Evolutionary conservation across 2,329 filamentous ascomycete genomes (phyloP), one percentile per base, ranked within the genome.

Genomic region (Bertia moriformis): DNA sequence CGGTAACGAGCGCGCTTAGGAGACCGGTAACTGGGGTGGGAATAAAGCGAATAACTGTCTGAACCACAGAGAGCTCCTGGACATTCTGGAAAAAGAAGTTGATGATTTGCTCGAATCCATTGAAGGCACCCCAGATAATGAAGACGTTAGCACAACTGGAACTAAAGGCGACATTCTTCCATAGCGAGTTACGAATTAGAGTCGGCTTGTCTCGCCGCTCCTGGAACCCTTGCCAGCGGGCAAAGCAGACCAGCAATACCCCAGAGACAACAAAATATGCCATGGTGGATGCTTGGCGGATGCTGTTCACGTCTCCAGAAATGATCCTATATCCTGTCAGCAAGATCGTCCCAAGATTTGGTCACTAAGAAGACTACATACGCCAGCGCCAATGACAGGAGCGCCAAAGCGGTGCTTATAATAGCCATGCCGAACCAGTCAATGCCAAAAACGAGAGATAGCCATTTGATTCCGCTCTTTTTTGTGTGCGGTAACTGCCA

Each of bases 1-100:
- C 67, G 15, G 64, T 65, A 4, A 58, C 49, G 7, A 71, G 38
- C 40, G 66, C 69, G 2, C 54, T 52, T 1, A 62, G 38, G 0
- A 58, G 50, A 0, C 62, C 63, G 1, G 56, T 48, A 12, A 66
- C 44, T 0, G 57, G 55, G 14, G 51, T 50, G 1, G 63, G 63
- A 4, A 67, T 45, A 42, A 67, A 61, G 1, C 60, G 58, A n/a
- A 67, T 29, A 4, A 55, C 46, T 7, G 47, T 44, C 22, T n/a
- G 22, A 7, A 27, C 22, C 7, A 27, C 22, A n/a, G 7, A 7
- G 22, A 27, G 7, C 7, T 27, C 7, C 22, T 27, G 22, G 7
- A 27, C 7, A 7, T 7, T 27, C 22, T 27, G 22, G 22, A 27
- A 27, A n/a, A 10, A 27, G 22, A 27, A 27, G 22, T 27, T 27